phyloP scores from a whole-genome alignment of 2,329 filamentous ascomycete species.

The Fusarium tjaetaba region DNA sequence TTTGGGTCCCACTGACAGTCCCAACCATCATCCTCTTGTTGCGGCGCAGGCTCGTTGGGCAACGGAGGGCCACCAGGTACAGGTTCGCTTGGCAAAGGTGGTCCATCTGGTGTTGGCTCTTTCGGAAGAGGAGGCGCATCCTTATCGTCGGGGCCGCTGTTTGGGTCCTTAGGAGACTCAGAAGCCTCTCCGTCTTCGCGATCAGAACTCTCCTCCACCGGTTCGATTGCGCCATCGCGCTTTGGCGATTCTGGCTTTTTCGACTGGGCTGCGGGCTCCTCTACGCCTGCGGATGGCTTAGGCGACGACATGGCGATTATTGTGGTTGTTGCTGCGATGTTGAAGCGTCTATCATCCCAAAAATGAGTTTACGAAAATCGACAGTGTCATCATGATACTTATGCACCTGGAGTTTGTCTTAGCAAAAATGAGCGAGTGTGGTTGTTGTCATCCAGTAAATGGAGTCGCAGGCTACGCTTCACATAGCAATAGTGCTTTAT shows the following conservation, averaged over 20 bases:
- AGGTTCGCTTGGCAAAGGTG: constrained; percentile 49
- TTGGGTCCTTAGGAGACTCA: constrained; percentile 12
- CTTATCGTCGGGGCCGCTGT: constrained; percentile 21
- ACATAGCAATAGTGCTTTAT: constrained; percentile 35
- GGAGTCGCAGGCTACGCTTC: constrained; percentile 24
- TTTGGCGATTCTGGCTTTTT: constrained; percentile 17
- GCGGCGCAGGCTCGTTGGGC: constrained; percentile 55
- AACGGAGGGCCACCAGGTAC: constrained; percentile 50
- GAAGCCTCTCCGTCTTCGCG: constrained; percentile 42
- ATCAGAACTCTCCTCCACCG: constrained; percentile 13
- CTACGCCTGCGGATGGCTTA: constrained; percentile 21
- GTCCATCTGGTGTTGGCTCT: constrained; percentile 44
- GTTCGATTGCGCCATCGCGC: constrained; percentile 26
- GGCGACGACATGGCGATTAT: constrained; percentile 36
- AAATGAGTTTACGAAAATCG: constrained; percentile 51
- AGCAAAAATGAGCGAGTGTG: constrained; percentile 31
- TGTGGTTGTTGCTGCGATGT: constrained; percentile 29
- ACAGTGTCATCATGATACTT: constrained; percentile 50
- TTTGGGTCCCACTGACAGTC: constrained; percentile 78
- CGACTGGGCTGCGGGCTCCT: constrained; percentile 25
- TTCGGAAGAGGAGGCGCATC: constrained; percentile 51
- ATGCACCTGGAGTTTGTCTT: constrained; percentile 52
- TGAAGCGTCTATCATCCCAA: constrained; percentile 48
- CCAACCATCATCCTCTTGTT: constrained; percentile 80
- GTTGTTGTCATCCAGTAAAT: constrained; percentile 16